phyloP scores from a whole-genome alignment of 495 filamentous ascomycete genomes.

The Aspergillus campestris region DNA sequence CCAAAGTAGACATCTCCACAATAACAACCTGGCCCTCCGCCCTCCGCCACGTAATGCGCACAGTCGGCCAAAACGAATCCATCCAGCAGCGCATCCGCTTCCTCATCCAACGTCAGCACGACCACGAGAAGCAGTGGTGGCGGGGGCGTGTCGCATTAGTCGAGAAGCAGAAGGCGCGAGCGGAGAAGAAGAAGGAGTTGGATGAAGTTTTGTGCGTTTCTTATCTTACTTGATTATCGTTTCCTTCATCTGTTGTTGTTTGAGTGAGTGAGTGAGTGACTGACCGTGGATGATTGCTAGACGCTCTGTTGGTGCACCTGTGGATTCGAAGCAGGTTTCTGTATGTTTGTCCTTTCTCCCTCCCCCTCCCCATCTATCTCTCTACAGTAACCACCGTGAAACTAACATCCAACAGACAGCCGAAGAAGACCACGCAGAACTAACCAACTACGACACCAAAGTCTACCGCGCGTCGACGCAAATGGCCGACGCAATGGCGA shows the following conservation, averaged over 20 bases:
- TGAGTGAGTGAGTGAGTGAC: neutral
- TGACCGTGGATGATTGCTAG: constrained; percentile 11
- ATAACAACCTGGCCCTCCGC: constrained; percentile 60
- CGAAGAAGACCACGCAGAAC: constrained; percentile 45
- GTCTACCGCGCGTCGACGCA: constrained; percentile 49
- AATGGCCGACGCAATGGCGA: constrained; percentile 49
- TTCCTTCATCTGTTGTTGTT: neutral
- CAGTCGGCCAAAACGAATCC: constrained; percentile 42
- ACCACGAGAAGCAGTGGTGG: constrained; percentile 60
- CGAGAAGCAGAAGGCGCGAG: constrained; percentile 39
- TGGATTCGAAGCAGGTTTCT: constrained; percentile 23
- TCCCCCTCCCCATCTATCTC: neutral
- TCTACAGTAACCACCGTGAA: neutral
- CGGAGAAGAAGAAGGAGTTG: constrained; percentile 43
- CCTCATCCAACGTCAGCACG: constrained; percentile 55
- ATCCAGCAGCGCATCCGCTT: constrained; percentile 33
- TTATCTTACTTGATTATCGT: neutral
- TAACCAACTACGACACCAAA: constrained; percentile 50
- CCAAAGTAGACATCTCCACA: constrained; percentile 36
- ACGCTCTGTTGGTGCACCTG: constrained; percentile 33
- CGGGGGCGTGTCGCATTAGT: constrained; percentile 42
- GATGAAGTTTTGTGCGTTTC: constrained; percentile 39
- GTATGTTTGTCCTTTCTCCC: constrained; percentile 16
- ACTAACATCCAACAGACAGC: constrained; percentile 19
- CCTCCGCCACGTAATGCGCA: constrained; percentile 53